Base-by-base conservation (phyloP, 805 yeast genomes). In the Saturnispora ahearnii region DNA sequence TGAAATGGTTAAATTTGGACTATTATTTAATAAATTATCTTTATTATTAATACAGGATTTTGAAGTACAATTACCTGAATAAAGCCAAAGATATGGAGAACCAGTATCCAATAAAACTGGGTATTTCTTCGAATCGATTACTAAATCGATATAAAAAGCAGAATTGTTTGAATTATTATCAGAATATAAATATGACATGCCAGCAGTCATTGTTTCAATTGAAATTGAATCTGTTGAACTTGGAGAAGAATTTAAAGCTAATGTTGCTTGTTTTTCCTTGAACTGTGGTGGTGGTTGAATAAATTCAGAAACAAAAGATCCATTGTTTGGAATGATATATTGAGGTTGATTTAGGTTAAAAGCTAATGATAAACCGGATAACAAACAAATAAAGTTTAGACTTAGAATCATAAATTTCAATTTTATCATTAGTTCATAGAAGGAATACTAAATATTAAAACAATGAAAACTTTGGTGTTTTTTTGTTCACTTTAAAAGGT, bases 91-190 rank as follows among this genome's bases (percentile, higher is more conserved):
- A 51, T 79, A 74, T 15, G 81, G 79, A 28, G 84, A 78, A 6
- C 84, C 87, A 0, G 87, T 82, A 61, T 82, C 87, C 15, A 82
- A 64, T 18, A 82, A 69, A 37, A 82, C 63, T 5, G 77, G 77
- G 55, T 72, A 78, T 31, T 65, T 65, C n/a, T 60, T 59, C n/a
- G 67, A 56, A 22, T 66, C 71, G 36, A 73, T 63, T 12, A 70
- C 69, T 30, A 71, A 64, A 53, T 73, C 65, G 46, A 70, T 64
- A 42, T 58, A 70, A 49, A 64, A 73, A n/a, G 74, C 69, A 24
- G 49, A 36, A 36, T 36, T 36, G 40, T 18, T 29, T 48, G 66
- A 57, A 40, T 61, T 60, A 29, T 57, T 46, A 3, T 56, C 58
- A 0, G 63, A 44, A 32, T 65, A 61, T 22, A 60, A 51, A 28